Evolutionary conservation across 2,329 filamentous ascomycete species (phyloP), one percentile per base, ranked within the genome.

Genomic region (Apiospora marii): DNA sequence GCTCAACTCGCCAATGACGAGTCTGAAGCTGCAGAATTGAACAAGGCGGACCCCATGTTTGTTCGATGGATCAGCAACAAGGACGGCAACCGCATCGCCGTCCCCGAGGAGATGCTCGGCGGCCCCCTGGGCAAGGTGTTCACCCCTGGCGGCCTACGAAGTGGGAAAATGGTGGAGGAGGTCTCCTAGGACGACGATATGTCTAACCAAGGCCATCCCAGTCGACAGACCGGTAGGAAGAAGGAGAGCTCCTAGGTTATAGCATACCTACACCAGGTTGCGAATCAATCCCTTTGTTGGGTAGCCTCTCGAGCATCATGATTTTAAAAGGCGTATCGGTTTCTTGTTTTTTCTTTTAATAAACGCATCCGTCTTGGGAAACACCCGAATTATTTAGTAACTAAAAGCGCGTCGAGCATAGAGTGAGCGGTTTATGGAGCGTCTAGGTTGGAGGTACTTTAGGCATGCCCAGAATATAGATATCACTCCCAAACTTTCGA

Each of bases 11-110:
- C 86, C 46, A 87, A 87, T 14, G 86, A 85, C 13, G 84, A 84
- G 2, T 85, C 85, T 10, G 88, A 88, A 69, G 58, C 30, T 24
- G 83, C 81, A 1, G 86, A 87, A 1, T 75, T 80, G 2, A 84
- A 85, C 49, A 89, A 84, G 74, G 84, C 91, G 0, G 87, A 90
- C 74, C 87, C 91, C 1, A 83, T 91, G 10, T 92, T 92, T 75
- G 85, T 93, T 30, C 88, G 93, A 72, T 95, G 93, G 89, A 85
- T 93, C 70, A 94, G 90, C 81, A 93, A 84, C 78, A 90, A 89
- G 78, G 85, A 88, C 27, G 92, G 93, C 13, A 90, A 85, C 74
- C 83, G 85, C 3, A 82, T 95, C 10, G 90, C 87, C 34, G 89
- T 95, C 14, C 91, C 93, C 0, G 86, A 88, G 5, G 92, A 94